Base-by-base conservation (phyloP, 1,284 basidiomycete species). In the Somion occarium region DNA sequence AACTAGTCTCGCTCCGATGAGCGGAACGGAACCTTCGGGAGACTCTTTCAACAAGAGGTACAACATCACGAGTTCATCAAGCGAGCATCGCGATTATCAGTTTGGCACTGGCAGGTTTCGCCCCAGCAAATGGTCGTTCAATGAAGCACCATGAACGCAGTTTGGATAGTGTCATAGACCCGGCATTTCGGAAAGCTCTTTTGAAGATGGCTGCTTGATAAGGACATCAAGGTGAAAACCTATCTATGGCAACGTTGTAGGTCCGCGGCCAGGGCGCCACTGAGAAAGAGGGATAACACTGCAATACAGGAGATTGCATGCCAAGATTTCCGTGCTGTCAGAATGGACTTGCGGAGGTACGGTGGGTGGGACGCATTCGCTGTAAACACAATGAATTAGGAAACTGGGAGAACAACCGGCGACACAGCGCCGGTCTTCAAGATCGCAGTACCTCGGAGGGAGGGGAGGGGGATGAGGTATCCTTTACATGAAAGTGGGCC, bases 381-480 rank as follows among this genome's bases (percentile, higher is more conserved):
- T n/a, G 19, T 25, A 9, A 34, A 34, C 15, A 34, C 30, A 34
- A 34, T 15, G 7, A 15, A 34, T 7, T 34, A 34, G 5, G n/a
- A 27, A 24, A 5, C n/a, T 19, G 38, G 49, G 49, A 46, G 48
- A 50, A 50, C 44, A 48, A 15, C 49, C 49, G 49, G 44, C 49
- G 44, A 27, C 34, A 38, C 27, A 5, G 26, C 43, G 44, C 23
- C 24, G 19, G 7, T 34, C 15, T 7, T 34, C 30, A 15, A 34
- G 30, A 34, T 15, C 7, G 30, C 15, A 7, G 15, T 34, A 34
- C 30, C 15, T 15, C 7, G 7, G 7, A 34, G 15, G 15, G 30
- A 7, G 30, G 15, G 15, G 30, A 34, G 30, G 30, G 15, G 15
- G 30, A 7, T 15, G 15, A 7, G 7, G 15, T 15, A 34, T 34